These are phyloP conservation scores for Boletus vinaceobasis DNA, from an alignment of 768 basidiomycete species.

Conservation along the genomic window DNA sequence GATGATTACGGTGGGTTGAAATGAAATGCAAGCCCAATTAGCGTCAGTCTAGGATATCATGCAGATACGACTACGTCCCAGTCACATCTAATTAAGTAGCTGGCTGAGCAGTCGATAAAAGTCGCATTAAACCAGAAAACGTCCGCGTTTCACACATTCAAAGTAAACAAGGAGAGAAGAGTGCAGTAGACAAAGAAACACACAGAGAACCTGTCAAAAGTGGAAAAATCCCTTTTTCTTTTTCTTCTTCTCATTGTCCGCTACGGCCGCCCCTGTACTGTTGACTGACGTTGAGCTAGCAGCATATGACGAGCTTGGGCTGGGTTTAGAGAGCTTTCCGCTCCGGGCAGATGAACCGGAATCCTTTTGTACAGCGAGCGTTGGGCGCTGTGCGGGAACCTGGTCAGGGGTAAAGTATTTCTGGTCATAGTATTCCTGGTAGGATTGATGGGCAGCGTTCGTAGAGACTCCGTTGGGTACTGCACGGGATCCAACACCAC, in stretches of 20 bases:
- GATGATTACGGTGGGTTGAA: no score
- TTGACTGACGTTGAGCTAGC: conserved; percentile 48
- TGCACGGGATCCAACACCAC: conserved; percentile 77
- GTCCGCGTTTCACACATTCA: neutral
- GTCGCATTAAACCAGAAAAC: neutral
- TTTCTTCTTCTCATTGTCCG: conserved; percentile 64
- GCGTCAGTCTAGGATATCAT: conserved; percentile 7
- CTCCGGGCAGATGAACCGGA: conserved; percentile 12
- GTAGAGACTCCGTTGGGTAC: conserved; percentile 67
- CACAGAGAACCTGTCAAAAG: conserved; percentile 38
- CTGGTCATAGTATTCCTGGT: conserved; percentile 78
- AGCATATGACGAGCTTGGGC: conserved; percentile 49
- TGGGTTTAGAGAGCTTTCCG: conserved; percentile 30
- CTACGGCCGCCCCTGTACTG: conserved; percentile 34
- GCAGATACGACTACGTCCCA: conserved; percentile 2
- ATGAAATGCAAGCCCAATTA: conserved; percentile 8
- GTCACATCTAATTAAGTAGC: neutral
- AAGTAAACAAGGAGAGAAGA: neutral
- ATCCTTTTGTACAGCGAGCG: conserved; percentile 28
- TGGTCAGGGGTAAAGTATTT: conserved; percentile 54
- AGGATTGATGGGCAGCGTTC: conserved; percentile 44
- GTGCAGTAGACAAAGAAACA: neutral
- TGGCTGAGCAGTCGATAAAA: neutral
- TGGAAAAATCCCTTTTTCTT: conserved; percentile 73
- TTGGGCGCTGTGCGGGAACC: conserved; percentile 29